Base-by-base conservation (phyloP, 371 early-diverging fungal genomes). In the Rhizopus arrhizus region DNA sequence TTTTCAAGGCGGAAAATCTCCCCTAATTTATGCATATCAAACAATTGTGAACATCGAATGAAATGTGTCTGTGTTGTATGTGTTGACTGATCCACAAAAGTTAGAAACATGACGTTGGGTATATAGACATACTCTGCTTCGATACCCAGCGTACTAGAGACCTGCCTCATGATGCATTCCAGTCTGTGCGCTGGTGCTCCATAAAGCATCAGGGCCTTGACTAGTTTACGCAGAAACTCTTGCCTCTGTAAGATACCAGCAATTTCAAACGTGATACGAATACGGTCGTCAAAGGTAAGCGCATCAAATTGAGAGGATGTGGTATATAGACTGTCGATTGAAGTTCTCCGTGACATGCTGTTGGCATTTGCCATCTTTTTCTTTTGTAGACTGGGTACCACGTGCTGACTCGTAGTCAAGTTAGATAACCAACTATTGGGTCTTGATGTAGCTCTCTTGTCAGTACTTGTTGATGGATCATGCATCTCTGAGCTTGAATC, bases 21-120 rank as follows among this genome's bases (percentile, higher is more conserved):
- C 35, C 83, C 83, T 8, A 86, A 75, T 50, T 77, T 77, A 65
- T 86, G 73, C 90, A 91, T 88, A 46, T 91, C 87, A 71, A 87
- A 89, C 12, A 80, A 76, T 28, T 78, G 83, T 0, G 74, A 53
- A 28, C 77, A 78, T 6, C 85, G 80, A 51, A 91, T 74, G 35
- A 90, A 83, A 51, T 90, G 89, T 0, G 92, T 91, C 53, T 91
- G 91, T n/a, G 88, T 88, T 5, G 91, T 87, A 56, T 90, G 87
- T 2, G 90, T 90, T 31, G 85, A 79, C 13, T 79, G 80, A 65
- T 90, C 89, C 58, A 83, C 82, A 55, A 91, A 90, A 3, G 86
- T 81, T 42, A 91, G 74, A 45, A 91, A 82, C 83, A 90, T 87
- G 34, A 89, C 77, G 31, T 86, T 86, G 3, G 91, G 91, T 55